A percentile compares a stretch with the other conserved stretches of the same genome.
Evolutionary conservation across 2,329 filamentous ascomycete genomes (phyloP).

Genomic region (Neobulgaria alba): DNA sequence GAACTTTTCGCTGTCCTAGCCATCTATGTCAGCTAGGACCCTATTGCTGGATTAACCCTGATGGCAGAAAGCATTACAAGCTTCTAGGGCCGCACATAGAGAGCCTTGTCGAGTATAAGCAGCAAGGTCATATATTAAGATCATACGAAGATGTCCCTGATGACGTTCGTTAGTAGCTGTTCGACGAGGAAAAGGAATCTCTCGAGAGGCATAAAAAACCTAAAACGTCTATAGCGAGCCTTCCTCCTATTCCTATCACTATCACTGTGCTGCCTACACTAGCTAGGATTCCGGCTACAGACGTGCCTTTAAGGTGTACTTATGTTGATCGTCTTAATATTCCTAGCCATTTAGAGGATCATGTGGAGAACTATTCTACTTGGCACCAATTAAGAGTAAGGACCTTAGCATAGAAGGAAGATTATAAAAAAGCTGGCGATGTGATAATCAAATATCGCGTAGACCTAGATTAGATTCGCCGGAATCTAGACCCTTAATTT

Average conservation of each 20-base stretch:
- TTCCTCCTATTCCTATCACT: slow-evolving; percentile 6
- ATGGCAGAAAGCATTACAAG: slow-evolving; percentile 29
- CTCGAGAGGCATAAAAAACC: slow-evolving; percentile 12
- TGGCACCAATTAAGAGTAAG: slow-evolving; percentile 24
- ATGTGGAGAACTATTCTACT: slow-evolving; percentile 21
- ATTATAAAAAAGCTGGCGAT: slow-evolving; percentile 22
- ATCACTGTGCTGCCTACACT: slow-evolving; percentile 7
- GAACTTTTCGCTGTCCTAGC: slow-evolving; percentile 26
- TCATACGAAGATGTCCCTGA: slow-evolving; percentile 27
- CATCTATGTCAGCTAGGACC: slow-evolving; percentile 24
- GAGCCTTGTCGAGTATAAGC: slow-evolving; percentile 24
- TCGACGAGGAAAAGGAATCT: slow-evolving; percentile 29
- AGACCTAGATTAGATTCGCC: slow-evolving; percentile 25
- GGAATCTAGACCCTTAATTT: slow-evolving; percentile 27
- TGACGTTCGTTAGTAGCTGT: slow-evolving; percentile 27
- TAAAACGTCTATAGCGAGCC: slow-evolving; percentile 1
- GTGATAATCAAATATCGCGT: slow-evolving; percentile 19
- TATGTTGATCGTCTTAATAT: slow-evolving; percentile 15
- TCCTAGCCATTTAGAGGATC: slow-evolving; percentile 18
- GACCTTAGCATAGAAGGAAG: slow-evolving; percentile 16
- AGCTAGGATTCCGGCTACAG: not conserved
- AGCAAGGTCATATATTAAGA: slow-evolving; percentile 14
- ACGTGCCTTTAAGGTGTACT: slow-evolving; percentile 2
- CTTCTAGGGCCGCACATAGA: slow-evolving; percentile 27
- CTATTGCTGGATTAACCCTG: slow-evolving; percentile 29